phyloP scores from a whole-genome alignment of 1,284 basidiomycete species.

The Tylopilus orsonianus region DNA sequence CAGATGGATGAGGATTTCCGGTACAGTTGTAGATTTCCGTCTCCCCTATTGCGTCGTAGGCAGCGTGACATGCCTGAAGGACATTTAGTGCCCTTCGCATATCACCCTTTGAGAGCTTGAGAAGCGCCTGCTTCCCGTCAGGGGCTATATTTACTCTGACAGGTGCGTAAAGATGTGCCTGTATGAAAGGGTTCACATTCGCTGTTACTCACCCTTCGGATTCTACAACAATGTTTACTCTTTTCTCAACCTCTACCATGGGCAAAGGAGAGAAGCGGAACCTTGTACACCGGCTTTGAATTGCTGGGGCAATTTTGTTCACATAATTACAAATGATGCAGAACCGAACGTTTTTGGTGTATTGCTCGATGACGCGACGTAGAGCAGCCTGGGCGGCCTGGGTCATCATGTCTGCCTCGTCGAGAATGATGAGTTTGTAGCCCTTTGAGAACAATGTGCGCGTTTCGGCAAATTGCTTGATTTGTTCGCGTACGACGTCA shows the following conservation, averaged over 20 bases:
- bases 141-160: conserved; percentile 81
- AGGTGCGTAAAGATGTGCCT: conserved; percentile 4
- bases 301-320: conserved; percentile 98
- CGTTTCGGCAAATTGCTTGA: conserved; percentile 98
- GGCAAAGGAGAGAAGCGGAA: conserved; percentile 98
- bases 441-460: conserved; percentile 89
- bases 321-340: conserved; percentile 99
- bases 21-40: conserved; percentile 96
- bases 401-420: conserved; percentile 99
- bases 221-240: conserved; percentile 80
- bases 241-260: conserved; percentile 80
- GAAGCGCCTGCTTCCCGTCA: conserved; percentile 85
- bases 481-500: conserved; percentile 97
- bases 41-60: conserved; percentile 88
- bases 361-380: conserved; percentile 96
- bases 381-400: conserved; percentile 95
- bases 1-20: conserved; percentile 91
- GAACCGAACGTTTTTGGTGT: conserved; percentile 98
- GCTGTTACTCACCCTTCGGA: conserved; percentile 70
- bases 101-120: conserved; percentile 93
- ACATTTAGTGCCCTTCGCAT: conserved; percentile 98
- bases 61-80: conserved; percentile 96
- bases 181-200: not conserved
- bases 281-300: conserved; percentile 97
- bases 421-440: conserved; percentile 97